Evolutionary conservation across 805 yeast genomes (phyloP), one percentile per base, ranked within the genome.

Genomic region (Candida xyloterini): DNA sequence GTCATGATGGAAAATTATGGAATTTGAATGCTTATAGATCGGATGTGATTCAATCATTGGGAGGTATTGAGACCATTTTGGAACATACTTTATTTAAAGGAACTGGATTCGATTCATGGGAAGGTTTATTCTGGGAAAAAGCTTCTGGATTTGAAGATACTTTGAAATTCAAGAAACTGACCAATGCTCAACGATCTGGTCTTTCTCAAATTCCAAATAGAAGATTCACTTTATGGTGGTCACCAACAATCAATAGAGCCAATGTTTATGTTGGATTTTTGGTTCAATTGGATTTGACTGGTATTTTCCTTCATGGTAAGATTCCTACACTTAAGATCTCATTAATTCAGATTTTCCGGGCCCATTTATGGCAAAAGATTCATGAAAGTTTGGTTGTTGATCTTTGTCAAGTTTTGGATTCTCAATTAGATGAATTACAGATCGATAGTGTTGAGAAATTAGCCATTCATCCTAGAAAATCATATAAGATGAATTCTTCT

Each of bases 201-300:
- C 73, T 93, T 49, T 86, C 95, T 56, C 99, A 93, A 66, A 91
- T 93, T 55, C 99, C 99, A 3, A 93, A 93, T 59, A 81, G 99
- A 60, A 76, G 99, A 32, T 93, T 93, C 59, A 93, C 99, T 0
- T 67, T 93, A 22, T 93, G 99, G 99, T 93, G 99, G 99, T 89
- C 97, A 0, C 99, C 99, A 5, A 93, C 99, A 0, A 93, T 93
- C 53, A 93, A 93, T 56, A 76, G 99, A 48, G 99, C 99, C 5
- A 93, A 93, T 57, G 98, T 93, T 18, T 93, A 93, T 57, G 97
- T 93, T 42, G 99, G 99, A 20, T 93, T 93, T 67, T 71, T 90
- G 56, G 99, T 93, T 21, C 99, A 93, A 60, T 70, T 93, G 31
- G 99, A 93, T 63, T 68, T 93, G 56, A 93, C 99, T 0, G 99